Base-by-base conservation (phyloP, 768 basidiomycete species). In the Multifurca ochricompacta region DNA sequence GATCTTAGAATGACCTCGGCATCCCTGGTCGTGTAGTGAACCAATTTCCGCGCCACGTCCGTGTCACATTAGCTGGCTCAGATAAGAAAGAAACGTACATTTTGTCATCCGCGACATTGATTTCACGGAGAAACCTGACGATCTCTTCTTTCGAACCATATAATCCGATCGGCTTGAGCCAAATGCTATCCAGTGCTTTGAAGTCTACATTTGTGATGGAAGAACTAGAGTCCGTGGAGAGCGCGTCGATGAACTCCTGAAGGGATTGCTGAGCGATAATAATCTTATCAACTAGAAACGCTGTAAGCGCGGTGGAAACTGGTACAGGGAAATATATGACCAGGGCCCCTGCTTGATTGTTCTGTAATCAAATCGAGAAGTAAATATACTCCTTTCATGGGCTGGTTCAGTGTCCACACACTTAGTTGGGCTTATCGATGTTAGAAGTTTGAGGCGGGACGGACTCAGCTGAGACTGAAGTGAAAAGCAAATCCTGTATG, bases 131-230 rank as follows among this genome's bases (percentile, higher is more conserved):
- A 41, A 81, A 75, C 9, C 68, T 65, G 6, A 76, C 71, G 14
- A 83, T 77, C 55, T 77, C 72, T 4, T 69, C 62, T 61, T 73
- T 78, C 59, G 74, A 77, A 0, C 82, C 82, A 56, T 84, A 83
- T 1, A 83, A 55, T 1, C 82, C 82, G 6, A 79, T 62, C 6
- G 79, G 79, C 53, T 75, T 73, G 53, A 84, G 62, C 3, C 58
- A 50, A 14, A 70, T 62, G 3, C 68, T 56, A 60, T 83, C 82
- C 7, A 83, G 67, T 0, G 66, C 63, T 40, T 71, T 71, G 64
- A 84, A 83, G 58, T 83, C 71, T 53, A 83, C 77, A 54, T 73
- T 77, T 2, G 77, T 81, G 47, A 81, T 67, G 0, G 78, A 77
- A 1, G 60, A 56, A 59, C 80, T 82, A 4, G 82, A 74, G 1